Evolutionary conservation across 1,139 yeast genomes (phyloP).

Genomic region (Diutina neorugosa): DNA sequence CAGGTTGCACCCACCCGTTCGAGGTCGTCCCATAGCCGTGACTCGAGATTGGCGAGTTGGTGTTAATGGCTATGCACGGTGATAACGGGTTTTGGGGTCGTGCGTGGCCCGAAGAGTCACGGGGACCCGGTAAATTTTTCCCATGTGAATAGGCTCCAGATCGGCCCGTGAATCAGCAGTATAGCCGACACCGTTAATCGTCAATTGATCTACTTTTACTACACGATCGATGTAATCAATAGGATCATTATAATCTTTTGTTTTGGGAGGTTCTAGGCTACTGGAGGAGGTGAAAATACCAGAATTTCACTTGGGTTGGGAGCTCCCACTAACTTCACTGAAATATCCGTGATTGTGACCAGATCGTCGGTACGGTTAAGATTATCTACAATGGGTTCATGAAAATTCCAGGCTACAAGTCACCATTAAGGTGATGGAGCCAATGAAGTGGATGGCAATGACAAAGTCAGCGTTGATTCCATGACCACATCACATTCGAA

Average conservation of each 20-base stretch:
- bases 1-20: neutral
- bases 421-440: neutral
- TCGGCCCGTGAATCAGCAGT: too few relatives aligned
- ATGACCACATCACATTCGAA: slow-evolving; percentile 6
- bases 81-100: neutral
- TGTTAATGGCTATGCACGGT: neutral
- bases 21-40: neutral
- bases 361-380: neutral
- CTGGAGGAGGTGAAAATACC: neutral
- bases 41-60: neutral
- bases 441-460: neutral
- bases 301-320: neutral
- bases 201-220: too few relatives aligned
- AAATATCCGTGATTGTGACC: too few relatives aligned
- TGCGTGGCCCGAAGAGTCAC: too few relatives aligned
- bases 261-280: too few relatives aligned
- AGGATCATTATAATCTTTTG: too few relatives aligned
- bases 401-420: neutral
- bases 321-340: neutral
- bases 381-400: neutral
- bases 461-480: slow-evolving; percentile 12
- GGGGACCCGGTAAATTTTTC: too few relatives aligned
- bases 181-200: too few relatives aligned
- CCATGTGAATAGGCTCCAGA: too few relatives aligned
- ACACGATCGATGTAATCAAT: too few relatives aligned